phyloP scores from a whole-genome alignment of 768 basidiomycete genomes.

The Amanita phalloides region DNA sequence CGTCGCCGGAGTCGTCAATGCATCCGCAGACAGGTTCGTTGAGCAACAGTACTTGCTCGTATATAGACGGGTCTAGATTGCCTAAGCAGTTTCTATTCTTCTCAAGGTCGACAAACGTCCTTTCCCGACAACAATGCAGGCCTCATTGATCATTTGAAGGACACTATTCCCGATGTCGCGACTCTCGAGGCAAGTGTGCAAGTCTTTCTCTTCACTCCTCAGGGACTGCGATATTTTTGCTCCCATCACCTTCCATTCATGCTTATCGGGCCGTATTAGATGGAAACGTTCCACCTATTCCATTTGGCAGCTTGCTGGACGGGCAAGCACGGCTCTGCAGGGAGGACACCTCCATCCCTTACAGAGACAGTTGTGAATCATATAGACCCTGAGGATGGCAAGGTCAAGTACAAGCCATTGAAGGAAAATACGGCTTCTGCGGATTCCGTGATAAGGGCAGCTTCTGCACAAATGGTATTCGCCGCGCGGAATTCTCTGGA shows the following conservation, averaged over 20 bases:
- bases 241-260: background rate
- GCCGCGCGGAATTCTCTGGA: constrained; percentile 62
- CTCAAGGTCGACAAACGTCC: constrained; percentile 74
- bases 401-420: constrained; percentile 9
- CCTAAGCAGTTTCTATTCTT: constrained; percentile 64
- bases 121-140: constrained; percentile 65
- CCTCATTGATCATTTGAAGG: constrained; percentile 47
- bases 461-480: constrained; percentile 74
- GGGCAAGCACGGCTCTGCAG: constrained; percentile 8
- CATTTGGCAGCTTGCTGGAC: constrained; percentile 71
- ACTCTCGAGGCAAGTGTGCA: constrained; percentile 53
- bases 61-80: background rate
- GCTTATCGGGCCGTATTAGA: constrained; percentile 29
- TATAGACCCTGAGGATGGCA: constrained; percentile 18
- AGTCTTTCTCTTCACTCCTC: background rate
- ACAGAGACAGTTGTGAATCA: constrained; percentile 33
- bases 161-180: constrained; percentile 38
- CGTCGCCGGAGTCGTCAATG: constrained; percentile 45
- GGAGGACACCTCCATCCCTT: constrained; percentile 25
- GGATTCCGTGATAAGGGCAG: constrained; percentile 50
- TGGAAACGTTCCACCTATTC: constrained; percentile 78
- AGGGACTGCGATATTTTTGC: background rate
- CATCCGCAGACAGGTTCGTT: constrained; percentile 69
- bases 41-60: constrained; percentile 1
- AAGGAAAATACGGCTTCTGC: constrained; percentile 13